Evolutionary conservation across 1,284 basidiomycete species (phyloP).

Genomic region (Phlebopus sp.): DNA sequence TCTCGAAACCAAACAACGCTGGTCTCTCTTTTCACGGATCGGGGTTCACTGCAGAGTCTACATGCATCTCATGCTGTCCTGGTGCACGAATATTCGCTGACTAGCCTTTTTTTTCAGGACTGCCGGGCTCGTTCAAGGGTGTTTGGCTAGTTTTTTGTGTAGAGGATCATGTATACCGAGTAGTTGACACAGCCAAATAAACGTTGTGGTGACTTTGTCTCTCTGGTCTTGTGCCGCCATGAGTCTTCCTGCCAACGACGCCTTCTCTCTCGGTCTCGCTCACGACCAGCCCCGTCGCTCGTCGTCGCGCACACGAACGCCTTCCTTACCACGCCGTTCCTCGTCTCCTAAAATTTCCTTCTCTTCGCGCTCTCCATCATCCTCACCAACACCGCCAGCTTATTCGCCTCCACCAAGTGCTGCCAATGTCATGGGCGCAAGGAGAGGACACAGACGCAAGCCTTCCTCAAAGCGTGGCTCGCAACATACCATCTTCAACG

Average conservation of each 20-base stretch:
- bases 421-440: constrained; percentile 18
- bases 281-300: constrained; percentile 41
- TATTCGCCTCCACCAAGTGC: constrained; percentile 6
- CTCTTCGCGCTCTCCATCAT: constrained; percentile 11
- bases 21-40: constrained; percentile 15
- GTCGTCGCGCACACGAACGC: constrained; percentile 23
- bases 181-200: too few species aligned
- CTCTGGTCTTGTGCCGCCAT: too few species aligned
- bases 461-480: constrained; percentile 12
- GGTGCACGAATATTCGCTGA: neutral
- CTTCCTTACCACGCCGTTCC: constrained; percentile 37
- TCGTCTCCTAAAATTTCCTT: constrained; percentile 47
- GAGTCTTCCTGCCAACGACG: constrained; percentile 52
- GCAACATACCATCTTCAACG: constrained; percentile 9
- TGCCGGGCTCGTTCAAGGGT: too few species aligned
- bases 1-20: constrained; percentile 33
- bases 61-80: constrained; percentile 12
- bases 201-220: too few species aligned
- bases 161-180: too few species aligned
- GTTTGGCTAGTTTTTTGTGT: too few species aligned
- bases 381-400: constrained; percentile 5
- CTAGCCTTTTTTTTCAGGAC: too few species aligned
- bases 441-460: constrained; percentile 16
- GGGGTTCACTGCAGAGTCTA: constrained; percentile 36
- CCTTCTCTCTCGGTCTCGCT: constrained; percentile 45